Evolutionary conservation across 1,139 yeast species (phyloP), one percentile per base, ranked within the genome.

Genomic region (Magnusiomyces starmeri): DNA sequence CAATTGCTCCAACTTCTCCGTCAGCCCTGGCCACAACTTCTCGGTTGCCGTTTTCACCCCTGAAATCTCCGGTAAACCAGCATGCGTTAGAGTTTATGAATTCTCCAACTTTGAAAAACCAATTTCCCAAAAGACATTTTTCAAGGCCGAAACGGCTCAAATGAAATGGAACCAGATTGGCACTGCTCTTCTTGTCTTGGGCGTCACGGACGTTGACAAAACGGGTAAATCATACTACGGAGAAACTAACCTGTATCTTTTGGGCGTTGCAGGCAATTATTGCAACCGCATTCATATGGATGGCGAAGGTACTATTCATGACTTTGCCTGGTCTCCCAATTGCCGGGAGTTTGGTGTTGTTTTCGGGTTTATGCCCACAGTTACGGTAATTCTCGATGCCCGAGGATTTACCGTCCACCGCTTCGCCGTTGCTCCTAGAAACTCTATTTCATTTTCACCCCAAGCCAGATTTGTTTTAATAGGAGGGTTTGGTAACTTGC

Each of bases 401-500:
- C 81, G 97, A 64, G 99, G 98, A 59, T 87, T 89, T 67, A 76
- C 83, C 39, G 83, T 89, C 57, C 87, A 85, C 68, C 79, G 89
- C 1, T 76, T 94, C 65, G 92, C 96, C 37, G 82, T 86, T 37
- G 87, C 88, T 41, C 86, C 97, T 51, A 82, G 95, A 67, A 94
- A 94, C 70, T 87, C 96, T 32, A 81, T 94, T 60, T 72, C 84
- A 60, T 94, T 87, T 67, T 89, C 97, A 21, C 98, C 98, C 16
- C 95, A 90, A 65, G 97, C 95, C 40, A 80, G 89, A 62, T 92
- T 82, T 65, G 83, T 94, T 49, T 75, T 92, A 57, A 92, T 89
- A 57, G 97, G 97, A 3, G 99, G 99, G 8, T 94, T 94, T 69
- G 99, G 99, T 62, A 94, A 94, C 70, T 78, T 94, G 68, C 97